Evolutionary conservation across 1,139 yeast genomes (phyloP), one percentile per base, ranked within the genome.

Genomic region (Pichia sp.): DNA sequence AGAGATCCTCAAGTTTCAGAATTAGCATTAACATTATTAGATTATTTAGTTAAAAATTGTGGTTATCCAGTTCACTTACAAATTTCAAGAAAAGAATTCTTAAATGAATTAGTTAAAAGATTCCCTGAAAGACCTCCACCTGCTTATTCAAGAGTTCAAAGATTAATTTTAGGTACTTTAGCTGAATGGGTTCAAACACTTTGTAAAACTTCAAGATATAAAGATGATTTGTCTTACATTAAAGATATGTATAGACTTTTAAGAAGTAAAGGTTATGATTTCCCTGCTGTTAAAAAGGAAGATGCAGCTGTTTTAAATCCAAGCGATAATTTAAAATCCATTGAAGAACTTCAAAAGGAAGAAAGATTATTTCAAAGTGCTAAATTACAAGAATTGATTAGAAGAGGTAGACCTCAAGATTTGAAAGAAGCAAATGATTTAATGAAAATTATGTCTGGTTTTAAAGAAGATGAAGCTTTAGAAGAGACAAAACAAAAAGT

Each of bases 391-490:
- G 98, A 94, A 63, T 74, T 92, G 53, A 85, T 92, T 53, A 82
- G 97, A 67, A 77, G 97, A 59, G 98, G 98, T 30, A 85, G 87
- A 63, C 97, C 98, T 2, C 87, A 83, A 53, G 99, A 92, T 65
- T 76, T 92, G 60, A 89, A 85, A 59, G 98, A 92, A 64, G 99
- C 99, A 34, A 92, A 92, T 64, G 86, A 85, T 56, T 74, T 92
- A 63, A 94, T 92, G 98, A 89, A 90, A 62, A 81, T 92, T 55
- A 90, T 92, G 97, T 96, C 98, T 9, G 99, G 99, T 3, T 92
- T 87, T 69, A 84, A 84, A 65, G 94, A 87, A 53, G 96, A 94
- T 62, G 62, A 58, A 37, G 66, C 70, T 33, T 67, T 73, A 37
- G 78, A 78, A 51, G 77, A 75, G 55, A 85, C 87, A 55, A 80